These are phyloP conservation scores for Wickerhamiella kurtzmanii DNA, from an alignment of 805 yeast genomes.

Conservation along the genomic window DNA sequence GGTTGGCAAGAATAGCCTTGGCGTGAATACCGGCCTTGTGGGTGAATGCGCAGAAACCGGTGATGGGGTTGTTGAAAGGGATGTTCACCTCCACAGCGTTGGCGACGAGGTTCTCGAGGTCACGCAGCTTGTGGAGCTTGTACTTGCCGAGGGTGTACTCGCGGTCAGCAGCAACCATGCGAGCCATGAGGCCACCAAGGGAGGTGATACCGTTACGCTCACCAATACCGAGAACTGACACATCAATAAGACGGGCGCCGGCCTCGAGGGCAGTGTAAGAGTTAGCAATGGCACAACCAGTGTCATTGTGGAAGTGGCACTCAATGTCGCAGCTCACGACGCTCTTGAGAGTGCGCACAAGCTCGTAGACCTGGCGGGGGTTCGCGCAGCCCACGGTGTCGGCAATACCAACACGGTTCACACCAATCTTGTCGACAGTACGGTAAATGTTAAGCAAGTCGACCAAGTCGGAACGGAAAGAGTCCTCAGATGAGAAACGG, in stretches of 20 bases:
- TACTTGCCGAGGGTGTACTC: constrained; percentile 90
- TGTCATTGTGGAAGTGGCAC: constrained; percentile 97
- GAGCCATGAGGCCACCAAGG: constrained; percentile 94
- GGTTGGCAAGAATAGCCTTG: constrained; percentile 95
- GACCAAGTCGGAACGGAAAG: constrained; percentile 92
- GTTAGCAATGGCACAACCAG: constrained; percentile 97
- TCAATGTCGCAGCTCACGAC: constrained; percentile 95
- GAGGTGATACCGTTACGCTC: constrained; percentile 98
- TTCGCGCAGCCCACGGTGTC: constrained; percentile 98
- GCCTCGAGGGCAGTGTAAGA: constrained; percentile 97
- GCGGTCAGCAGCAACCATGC: constrained; percentile 97
- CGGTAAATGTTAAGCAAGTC: constrained; percentile 90
- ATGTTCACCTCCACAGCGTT: constrained; percentile 94
- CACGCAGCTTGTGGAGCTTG: constrained; percentile 90
- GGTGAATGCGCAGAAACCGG: constrained; percentile 98
- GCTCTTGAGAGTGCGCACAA: constrained; percentile 81
- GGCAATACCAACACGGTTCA: constrained; percentile 97
- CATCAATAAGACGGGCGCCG: constrained; percentile 91
- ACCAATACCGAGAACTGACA: constrained; percentile 93
- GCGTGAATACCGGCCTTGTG: constrained; percentile 99
- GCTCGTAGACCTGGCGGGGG: constrained; percentile 97
- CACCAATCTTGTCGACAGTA: constrained; percentile 95
- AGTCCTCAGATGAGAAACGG: constrained; percentile 93
- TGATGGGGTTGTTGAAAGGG: constrained; percentile 96
- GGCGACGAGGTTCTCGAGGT: constrained; percentile 88